A percentile compares a stretch with the other conserved stretches of the same genome.
These are phyloP conservation scores for Macroventuria anomochaeta DNA, from an alignment of 2,329 filamentous ascomycete species.

Conservation along the genomic window DNA sequence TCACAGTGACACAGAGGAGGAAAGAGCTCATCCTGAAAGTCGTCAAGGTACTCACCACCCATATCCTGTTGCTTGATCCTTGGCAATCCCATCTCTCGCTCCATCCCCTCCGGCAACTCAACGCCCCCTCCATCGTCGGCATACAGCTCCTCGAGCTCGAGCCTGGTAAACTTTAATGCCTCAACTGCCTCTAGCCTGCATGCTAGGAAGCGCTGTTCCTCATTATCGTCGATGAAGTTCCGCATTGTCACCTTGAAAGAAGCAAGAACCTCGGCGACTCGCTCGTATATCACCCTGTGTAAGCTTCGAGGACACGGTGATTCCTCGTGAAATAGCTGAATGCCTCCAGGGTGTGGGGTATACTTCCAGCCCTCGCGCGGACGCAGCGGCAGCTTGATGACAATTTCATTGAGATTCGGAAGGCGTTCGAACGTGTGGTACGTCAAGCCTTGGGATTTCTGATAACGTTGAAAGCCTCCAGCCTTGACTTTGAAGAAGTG, in stretches of 20 bases:
- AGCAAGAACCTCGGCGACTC: conserved; percentile 24
- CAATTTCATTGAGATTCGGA: conserved; percentile 30
- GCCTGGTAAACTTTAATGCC: conserved; percentile 13
- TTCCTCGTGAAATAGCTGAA: conserved; percentile 26
- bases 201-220: conserved; percentile 18
- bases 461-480: conserved; percentile 19
- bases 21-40: not conserved
- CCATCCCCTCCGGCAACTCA: conserved; percentile 10
- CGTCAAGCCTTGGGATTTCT: not conserved
- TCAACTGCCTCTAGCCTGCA: conserved; percentile 4
- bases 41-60: not conserved
- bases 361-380: conserved; percentile 14
- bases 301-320: conserved; percentile 31
- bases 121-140: conserved; percentile 26
- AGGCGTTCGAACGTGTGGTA: conserved; percentile 32
- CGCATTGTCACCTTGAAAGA: conserved; percentile 18
- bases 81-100: not conserved
- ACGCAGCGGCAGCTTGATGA: conserved; percentile 24
- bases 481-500: conserved; percentile 38
- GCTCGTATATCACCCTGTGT: conserved; percentile 36
- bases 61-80: not conserved
- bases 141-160: conserved; percentile 25
- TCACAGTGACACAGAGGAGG: not conserved
- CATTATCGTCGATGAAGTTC: conserved; percentile 31
- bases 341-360: not conserved